Evolutionary conservation across 1,139 yeast species (phyloP).

Genomic region (Pneumocystis murina): DNA sequence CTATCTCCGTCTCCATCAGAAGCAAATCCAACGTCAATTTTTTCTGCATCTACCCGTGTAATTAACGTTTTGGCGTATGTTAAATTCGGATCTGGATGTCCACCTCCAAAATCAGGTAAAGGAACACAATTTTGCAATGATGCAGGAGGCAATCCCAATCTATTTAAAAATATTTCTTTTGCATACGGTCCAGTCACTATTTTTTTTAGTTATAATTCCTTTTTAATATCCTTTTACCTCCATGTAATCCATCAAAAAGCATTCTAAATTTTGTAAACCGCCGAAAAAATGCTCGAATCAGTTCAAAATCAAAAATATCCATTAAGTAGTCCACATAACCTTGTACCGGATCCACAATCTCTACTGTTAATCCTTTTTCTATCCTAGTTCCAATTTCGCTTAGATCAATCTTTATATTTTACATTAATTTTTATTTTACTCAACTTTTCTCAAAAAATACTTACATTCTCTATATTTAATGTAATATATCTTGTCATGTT

Average conservation of each 20-base stretch:
- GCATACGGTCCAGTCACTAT: constrained; percentile 92
- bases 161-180: constrained; percentile 63
- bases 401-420: constrained; percentile 36
- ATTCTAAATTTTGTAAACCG: constrained; percentile 48
- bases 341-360: constrained; percentile 65
- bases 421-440: background rate
- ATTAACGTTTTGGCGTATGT: constrained; percentile 87
- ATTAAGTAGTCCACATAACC: constrained; percentile 70
- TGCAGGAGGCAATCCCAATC: constrained; percentile 57
- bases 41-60: constrained; percentile 60
- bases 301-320: constrained; percentile 72
- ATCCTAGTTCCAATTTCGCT: constrained; percentile 37
- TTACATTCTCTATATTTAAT: constrained; percentile 19
- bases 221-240: constrained; percentile 23
- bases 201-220: background rate
- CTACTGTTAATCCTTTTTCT: constrained; percentile 43
- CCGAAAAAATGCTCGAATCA: constrained; percentile 58
- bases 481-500: constrained; percentile 46
- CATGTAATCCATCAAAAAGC: constrained; percentile 80
- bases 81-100: constrained; percentile 95
- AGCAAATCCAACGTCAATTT: constrained; percentile 92
- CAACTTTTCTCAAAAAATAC: background rate
- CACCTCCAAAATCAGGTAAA: constrained; percentile 83
- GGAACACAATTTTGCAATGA: constrained; percentile 70
- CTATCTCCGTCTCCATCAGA: constrained; percentile 98